Base-by-base conservation (phyloP, 2,329 filamentous ascomycete species). In the Sporothrix pallida region DNA sequence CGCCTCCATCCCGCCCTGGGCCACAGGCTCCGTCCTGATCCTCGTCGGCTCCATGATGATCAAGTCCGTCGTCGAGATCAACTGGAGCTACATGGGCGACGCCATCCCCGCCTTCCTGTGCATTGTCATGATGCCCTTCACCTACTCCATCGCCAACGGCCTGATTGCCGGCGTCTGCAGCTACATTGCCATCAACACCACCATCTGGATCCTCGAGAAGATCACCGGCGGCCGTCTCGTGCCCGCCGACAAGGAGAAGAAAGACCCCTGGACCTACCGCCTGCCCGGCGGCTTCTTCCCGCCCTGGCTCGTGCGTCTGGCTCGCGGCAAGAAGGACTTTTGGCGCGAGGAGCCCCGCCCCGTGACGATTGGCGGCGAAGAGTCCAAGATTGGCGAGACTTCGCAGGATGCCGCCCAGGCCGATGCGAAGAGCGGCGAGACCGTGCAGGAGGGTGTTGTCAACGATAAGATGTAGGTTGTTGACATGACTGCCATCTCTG, bases 11-110 rank as follows among this genome's bases (percentile, higher is more conserved):
- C 92, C 92, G 1, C 91, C 92, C 0, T 94, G 91, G 91, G 92
- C 92, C 1, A 94, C 92, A 0, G 92, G 92, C 4, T 90, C 90
- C 74, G 93, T 92, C 0, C 84, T 94, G 10, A 85, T 94, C 76
- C 84, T 94, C 76, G 89, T 88, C 87, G 92, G 92, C 3, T 92
- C 90, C 77, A 86, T 93, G 83, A 94, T 94, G 92, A 91, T 92
- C 75, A 89, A 81, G 56, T 10, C 23, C 26, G 56, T 60, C 3
- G 23, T 31, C 56, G 56, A 60, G 70, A 90, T 94, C 82, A 94
- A 94, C 82, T 94, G 92, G 92, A 83, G 85, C 23, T 94, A 93
- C 77, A 89, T 93, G 71, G 92, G 92, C 70, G 92, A 94, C 75
- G 90, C 92, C 0, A 84, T 94, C 2, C 92, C 92, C 0, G 93